Conservation (phyloP, 148 eudicot species). For the Fagopyrum tataricum region DNA sequence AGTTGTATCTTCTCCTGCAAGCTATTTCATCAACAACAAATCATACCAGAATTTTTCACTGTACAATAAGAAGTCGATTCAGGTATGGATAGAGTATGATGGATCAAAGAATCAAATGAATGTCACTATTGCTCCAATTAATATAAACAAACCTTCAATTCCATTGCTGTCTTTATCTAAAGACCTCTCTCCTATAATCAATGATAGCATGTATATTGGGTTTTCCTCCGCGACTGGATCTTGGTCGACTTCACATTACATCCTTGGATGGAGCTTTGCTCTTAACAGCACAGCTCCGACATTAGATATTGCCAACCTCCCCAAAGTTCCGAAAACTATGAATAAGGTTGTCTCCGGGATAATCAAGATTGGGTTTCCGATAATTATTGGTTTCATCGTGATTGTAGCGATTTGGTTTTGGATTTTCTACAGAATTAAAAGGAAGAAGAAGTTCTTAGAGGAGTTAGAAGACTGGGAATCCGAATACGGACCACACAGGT, state of each 20-base stretch:
- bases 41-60: neutral
- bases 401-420: neutral
- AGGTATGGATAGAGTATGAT: conserved; percentile 26
- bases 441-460: conserved; percentile 9
- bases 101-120: conserved; percentile 12
- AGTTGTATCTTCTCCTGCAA: conserved; percentile 6
- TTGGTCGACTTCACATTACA: conserved; percentile 15
- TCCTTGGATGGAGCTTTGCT: conserved; percentile 30
- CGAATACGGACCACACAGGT: conserved; percentile 10
- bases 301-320: conserved; percentile 24
- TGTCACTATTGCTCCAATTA: conserved; percentile 20
- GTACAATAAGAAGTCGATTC: conserved; percentile 13
- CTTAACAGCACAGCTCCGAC: conserved; percentile 12
- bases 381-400: neutral
- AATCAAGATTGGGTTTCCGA: neutral
- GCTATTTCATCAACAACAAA: neutral
- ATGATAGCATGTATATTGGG: conserved; percentile 27
- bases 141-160: conserved; percentile 10
- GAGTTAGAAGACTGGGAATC: conserved; percentile 15
- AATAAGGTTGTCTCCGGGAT: neutral
- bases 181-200: conserved; percentile 13
- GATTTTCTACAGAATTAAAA: neutral
- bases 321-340: conserved; percentile 19
- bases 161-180: conserved; percentile 12
- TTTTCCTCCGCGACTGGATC: conserved; percentile 30